phyloP scores from a whole-genome alignment of 306 rosid species.

The Sindora glabra region DNA sequence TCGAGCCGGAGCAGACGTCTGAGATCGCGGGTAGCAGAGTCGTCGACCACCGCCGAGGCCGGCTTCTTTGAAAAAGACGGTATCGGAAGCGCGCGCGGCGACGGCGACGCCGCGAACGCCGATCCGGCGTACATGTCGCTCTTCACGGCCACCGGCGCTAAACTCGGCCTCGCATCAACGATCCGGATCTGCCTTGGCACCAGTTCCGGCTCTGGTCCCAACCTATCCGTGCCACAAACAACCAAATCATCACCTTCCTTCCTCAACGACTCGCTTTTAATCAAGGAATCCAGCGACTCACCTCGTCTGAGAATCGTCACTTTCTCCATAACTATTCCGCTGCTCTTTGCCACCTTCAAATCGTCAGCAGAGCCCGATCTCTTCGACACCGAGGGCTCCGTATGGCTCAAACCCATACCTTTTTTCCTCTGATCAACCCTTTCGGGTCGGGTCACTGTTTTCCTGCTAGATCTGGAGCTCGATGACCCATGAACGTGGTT shows the following conservation, averaged over 20 bases:
- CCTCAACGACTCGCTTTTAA: conserved; percentile 28
- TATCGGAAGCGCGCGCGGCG: conserved; percentile 75
- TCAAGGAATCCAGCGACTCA: conserved; percentile 54
- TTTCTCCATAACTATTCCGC: conserved; percentile 48
- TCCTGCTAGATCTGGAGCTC: conserved; percentile 34
- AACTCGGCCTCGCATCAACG: conserved; percentile 12
- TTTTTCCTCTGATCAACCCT: too few species aligned
- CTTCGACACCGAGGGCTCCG: conserved; percentile 11
- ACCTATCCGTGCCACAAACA: conserved; percentile 40
- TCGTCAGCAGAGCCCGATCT: conserved; percentile 52
- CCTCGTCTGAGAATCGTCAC: conserved; percentile 75
- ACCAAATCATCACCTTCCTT: conserved; percentile 39
- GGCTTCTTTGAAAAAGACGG: conserved; percentile 67
- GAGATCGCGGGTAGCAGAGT: conserved; percentile 79
- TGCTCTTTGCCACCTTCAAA: conserved; percentile 17
- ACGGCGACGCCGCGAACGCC: conserved; percentile 68
- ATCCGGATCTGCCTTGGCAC: conserved; percentile 39
- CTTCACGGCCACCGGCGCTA: not conserved
- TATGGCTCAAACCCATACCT: not conserved
- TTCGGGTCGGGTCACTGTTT: conserved; percentile 30
- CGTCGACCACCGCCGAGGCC: conserved; percentile 28
- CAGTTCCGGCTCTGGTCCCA: conserved; percentile 49
- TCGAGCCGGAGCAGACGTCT: conserved; percentile 81
- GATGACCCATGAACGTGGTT: too few species aligned
- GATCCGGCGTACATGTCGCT: conserved; percentile 78